phyloP scores from a whole-genome alignment of 768 basidiomycete genomes.

The Tubosaeta sp. region DNA sequence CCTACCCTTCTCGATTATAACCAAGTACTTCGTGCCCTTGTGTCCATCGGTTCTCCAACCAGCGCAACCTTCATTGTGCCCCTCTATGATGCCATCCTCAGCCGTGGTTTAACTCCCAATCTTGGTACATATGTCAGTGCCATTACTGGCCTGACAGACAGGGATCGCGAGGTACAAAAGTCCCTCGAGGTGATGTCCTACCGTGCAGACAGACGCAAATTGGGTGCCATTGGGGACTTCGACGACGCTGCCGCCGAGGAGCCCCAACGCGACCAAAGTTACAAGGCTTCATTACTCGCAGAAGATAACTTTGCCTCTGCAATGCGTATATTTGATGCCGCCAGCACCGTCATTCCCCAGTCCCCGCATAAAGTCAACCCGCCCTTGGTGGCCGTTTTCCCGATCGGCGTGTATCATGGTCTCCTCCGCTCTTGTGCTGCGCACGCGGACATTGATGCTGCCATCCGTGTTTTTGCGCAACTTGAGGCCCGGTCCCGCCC shows the following conservation, averaged over 20 bases:
- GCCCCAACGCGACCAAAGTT: constrained; percentile 24
- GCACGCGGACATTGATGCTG: constrained; percentile 53
- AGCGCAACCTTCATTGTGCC: constrained; percentile 56
- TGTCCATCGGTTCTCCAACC: constrained; percentile 35
- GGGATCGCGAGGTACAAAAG: constrained; percentile 61
- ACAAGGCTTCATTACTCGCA: constrained; percentile 41
- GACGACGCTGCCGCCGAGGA: constrained; percentile 12
- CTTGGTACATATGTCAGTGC: constrained; percentile 55
- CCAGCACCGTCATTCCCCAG: constrained; percentile 34
- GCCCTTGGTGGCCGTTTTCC: constrained; percentile 24
- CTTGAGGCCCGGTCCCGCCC: constrained; percentile 40
- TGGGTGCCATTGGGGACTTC: constrained; percentile 1
- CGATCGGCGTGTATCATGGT: constrained; percentile 39
- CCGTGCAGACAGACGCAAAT: constrained; percentile 35
- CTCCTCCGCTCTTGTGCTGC: constrained; percentile 62
- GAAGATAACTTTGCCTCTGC: constrained; percentile 74
- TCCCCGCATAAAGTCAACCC: constrained; percentile 10
- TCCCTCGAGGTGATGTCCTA: constrained; percentile 41
- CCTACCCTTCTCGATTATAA: constrained; percentile 58
- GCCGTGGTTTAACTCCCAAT: constrained; percentile 58
- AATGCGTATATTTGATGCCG: constrained; percentile 66
- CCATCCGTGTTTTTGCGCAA: constrained; percentile 61
- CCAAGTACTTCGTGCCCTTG: constrained; percentile 48
- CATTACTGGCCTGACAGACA: constrained; percentile 56
- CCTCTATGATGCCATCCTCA: constrained; percentile 70